Evolutionary conservation across 306 rosid genomes (phyloP), one percentile per base, ranked within the genome.

Genomic region (Acmispon strigosus): DNA sequence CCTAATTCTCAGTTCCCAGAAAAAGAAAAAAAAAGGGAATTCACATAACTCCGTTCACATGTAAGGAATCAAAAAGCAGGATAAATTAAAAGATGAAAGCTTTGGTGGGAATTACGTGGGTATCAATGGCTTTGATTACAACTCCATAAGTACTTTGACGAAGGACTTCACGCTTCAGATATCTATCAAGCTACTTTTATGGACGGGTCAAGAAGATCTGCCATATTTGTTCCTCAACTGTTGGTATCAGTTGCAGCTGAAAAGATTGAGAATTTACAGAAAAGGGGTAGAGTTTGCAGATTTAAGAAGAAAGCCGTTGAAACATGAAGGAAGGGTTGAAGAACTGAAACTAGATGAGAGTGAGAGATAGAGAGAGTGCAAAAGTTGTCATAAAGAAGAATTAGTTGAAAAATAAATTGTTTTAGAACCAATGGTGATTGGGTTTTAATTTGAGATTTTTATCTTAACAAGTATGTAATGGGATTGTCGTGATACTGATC

Each of bases 121-220:
- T 89, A 76, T 92, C 98, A 78, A 89, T 89, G 72, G 98, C 98
- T 77, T 89, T 92, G 82, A 70, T 87, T 18, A 92, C 98, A 42
- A 92, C 96, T 52, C 98, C 96, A 76, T 87, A 92, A 57, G 98
- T 89, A 84, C 81, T 80, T 89, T n/a, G n/a, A n/a, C n/a, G n/a
- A n/a, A n/a, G n/a, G n/a, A 84, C 81, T 80, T 89, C 98, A 19
- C 92, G 98, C 83, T 86, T 92, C 78, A 92, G 83, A 78, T 92
- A 92, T 69, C 96, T 89, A 73, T 89, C 96, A 7, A 7, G 96
- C 98, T 4, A 87, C 94, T 83, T 86, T 89, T 88, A 87, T 92
- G 3, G 90, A 42, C 24, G 59, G 67, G 83, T 87, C 96, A 75
- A 53, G 55, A 75, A 53, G 55, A 41, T 80, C 89, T 11, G 80